Base-by-base conservation (phyloP, 176 grass and related monocot species). In the Zoysia japonica region DNA sequence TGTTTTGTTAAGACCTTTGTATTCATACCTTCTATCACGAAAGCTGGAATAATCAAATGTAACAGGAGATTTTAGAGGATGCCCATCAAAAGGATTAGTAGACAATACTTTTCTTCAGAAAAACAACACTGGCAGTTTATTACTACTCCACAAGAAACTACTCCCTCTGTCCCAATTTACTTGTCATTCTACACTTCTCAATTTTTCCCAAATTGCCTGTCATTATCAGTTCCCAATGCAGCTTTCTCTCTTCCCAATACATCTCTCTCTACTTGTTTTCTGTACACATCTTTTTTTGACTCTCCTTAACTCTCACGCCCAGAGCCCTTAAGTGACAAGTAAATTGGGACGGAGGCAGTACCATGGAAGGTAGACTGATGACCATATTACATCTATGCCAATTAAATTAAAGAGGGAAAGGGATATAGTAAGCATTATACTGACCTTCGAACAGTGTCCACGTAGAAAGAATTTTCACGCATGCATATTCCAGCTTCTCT, bases 401-500 rank as follows among this genome's bases (percentile, higher is more conserved):
- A 78, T 41, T 48, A 57, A 68, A 56, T 44, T 50, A 45, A 54
- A 76, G n/a, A 60, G 16, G 36, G 60, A 60, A 8, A 47, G 40
- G 36, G 56, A 86, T 62, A 55, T 56, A 64, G 28, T 28, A 77
- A 70, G 61, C 17, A 78, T 47, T 66, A 35, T 12, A 78, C 78
- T 74, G 54, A 94, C 95, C 95, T 98, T 75, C 92, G 80, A 28
- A 98, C 95, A 75, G 95, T 98, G 76, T 98, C 95, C 17, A 98
- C 95, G 70, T 98, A 98, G 71, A 98, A 98, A 78, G 95, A 87
- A 85, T 98, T 98, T 85, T 98, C 95, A 78, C 95, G 91, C 95
- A 98, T 98, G 85, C 95, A 98, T 89, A 98, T 94, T 80, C 95
- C 95, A 86, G 95, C 89, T 67, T 98, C 92, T 90, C 95, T 92